phyloP scores from a whole-genome alignment of 2,329 filamentous ascomycete species.

The Aureobasidium sp. region DNA sequence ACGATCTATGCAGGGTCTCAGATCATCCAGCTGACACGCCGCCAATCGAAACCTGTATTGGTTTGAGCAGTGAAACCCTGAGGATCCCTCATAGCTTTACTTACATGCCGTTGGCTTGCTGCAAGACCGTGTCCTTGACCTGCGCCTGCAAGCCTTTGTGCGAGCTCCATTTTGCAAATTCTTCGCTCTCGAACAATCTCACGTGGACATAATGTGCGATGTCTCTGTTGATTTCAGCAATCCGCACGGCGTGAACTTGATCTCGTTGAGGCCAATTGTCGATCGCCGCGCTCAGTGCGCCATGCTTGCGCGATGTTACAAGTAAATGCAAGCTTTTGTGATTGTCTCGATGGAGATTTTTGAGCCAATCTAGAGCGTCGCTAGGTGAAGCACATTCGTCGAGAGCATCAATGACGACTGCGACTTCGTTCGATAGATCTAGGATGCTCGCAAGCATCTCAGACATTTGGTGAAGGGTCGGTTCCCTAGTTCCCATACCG shows the following conservation, averaged over 20 bases:
- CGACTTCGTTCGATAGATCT: not conserved
- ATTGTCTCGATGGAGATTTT: too few species aligned
- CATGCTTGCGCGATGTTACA: not conserved
- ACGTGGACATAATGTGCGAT: not conserved
- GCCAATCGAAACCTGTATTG: constrained; percentile 1
- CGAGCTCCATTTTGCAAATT: not conserved
- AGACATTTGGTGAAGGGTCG: not conserved
- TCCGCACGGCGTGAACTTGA: not conserved
- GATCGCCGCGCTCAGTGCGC: not conserved
- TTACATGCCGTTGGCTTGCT: not conserved
- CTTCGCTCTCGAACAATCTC: not conserved
- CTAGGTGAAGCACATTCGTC: not conserved
- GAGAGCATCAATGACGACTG: not conserved
- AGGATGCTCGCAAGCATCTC: not conserved
- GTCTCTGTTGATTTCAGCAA: not conserved
- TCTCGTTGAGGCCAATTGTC: not conserved
- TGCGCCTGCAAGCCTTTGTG: not conserved
- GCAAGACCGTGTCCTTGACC: not conserved
- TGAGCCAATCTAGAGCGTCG: not conserved
- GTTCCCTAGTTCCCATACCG: not conserved
- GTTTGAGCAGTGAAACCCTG: too few species aligned
- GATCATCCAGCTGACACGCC: not conserved
- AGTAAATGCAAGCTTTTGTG: not conserved
- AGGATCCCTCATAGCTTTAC: too few species aligned
- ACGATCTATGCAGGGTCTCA: not conserved